Conservation (phyloP, 441 rosid species). For the Jatropha multifida region DNA sequence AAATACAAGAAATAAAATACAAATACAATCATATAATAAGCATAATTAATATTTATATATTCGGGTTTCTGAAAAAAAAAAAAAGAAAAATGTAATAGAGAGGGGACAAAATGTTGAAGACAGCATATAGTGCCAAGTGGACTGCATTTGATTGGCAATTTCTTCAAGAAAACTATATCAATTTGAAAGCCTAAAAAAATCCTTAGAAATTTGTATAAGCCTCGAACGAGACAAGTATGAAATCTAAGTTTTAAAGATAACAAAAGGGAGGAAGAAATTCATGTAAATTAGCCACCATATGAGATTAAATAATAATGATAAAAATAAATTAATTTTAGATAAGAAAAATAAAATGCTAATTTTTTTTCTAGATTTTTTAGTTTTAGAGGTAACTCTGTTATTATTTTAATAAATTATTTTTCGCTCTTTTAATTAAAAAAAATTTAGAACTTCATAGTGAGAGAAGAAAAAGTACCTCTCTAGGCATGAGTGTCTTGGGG, state of each 20-base stretch:
- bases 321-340: background rate
- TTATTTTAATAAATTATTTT: background rate
- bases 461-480: slow-evolving; percentile 59
- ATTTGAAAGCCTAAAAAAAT: background rate
- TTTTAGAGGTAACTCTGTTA: too few relatives aligned
- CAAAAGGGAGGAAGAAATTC: slow-evolving; percentile 61
- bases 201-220: slow-evolving; percentile 18
- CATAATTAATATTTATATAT: background rate
- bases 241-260: slow-evolving; percentile 42
- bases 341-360: background rate
- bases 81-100: background rate
- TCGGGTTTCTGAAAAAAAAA: background rate
- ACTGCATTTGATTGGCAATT: background rate
- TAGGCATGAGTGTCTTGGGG: slow-evolving; percentile 93
- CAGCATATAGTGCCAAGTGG: background rate
- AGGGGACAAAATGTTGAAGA: slow-evolving; percentile 30
- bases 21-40: background rate
- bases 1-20: background rate
- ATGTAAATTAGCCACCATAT: slow-evolving; percentile 38
- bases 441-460: background rate
- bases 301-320: slow-evolving; percentile 17
- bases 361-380: too few relatives aligned
- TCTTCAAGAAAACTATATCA: background rate
- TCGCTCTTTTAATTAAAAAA: background rate
- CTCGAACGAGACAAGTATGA: slow-evolving; percentile 34